Evolutionary conservation across 2,329 filamentous ascomycete genomes (phyloP).

Genomic region (Intubia oerlemansii): DNA sequence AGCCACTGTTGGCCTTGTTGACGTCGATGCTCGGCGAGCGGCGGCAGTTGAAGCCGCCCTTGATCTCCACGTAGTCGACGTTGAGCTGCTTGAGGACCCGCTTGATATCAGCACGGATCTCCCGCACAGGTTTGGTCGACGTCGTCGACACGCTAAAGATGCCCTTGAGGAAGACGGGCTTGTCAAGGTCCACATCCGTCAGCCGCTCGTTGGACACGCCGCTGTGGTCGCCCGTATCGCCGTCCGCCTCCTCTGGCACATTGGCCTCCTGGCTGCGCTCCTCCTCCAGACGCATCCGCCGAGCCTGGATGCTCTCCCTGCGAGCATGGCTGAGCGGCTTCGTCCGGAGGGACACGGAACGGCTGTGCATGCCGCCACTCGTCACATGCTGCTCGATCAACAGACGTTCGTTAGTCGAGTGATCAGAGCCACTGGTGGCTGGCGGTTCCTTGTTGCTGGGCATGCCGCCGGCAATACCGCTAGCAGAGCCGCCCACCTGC

Average conservation of each 20-base stretch:
- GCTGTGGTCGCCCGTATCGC: constrained; percentile 45
- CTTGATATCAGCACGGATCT: constrained; percentile 79
- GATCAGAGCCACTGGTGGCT: constrained; percentile 59
- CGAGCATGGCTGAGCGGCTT: constrained; percentile 80
- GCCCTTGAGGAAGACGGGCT: constrained; percentile 89
- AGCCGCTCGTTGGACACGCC: constrained; percentile 38
- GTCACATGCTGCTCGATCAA: constrained; percentile 28
- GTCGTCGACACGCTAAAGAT: constrained; percentile 95
- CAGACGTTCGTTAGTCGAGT: constrained; percentile 36
- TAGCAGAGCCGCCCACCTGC: constrained; percentile 17
- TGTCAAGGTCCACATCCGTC: constrained; percentile 57
- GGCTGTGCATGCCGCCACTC: constrained; percentile 19
- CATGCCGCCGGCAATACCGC: constrained; percentile 21
- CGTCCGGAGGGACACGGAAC: constrained; percentile 47
- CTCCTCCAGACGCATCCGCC: constrained; percentile 41
- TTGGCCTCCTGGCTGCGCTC: constrained; percentile 41
- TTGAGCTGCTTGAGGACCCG: constrained; percentile 71
- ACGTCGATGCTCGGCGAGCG: constrained; percentile 80
- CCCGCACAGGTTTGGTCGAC: constrained; percentile 67
- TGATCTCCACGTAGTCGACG: constrained; percentile 83
- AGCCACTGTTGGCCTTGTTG: constrained; percentile 49
- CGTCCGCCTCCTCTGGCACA: constrained; percentile 78
- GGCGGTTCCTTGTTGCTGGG: constrained; percentile 50
- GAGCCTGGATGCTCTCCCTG: constrained; percentile 77
- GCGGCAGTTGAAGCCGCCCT: constrained; percentile 77